Percentiles rank a stretch among this genome's conserved stretches.
These are phyloP conservation scores for Termitomyces sp. DNA, from an alignment of 768 basidiomycete genomes.

Conservation along the genomic window DNA sequence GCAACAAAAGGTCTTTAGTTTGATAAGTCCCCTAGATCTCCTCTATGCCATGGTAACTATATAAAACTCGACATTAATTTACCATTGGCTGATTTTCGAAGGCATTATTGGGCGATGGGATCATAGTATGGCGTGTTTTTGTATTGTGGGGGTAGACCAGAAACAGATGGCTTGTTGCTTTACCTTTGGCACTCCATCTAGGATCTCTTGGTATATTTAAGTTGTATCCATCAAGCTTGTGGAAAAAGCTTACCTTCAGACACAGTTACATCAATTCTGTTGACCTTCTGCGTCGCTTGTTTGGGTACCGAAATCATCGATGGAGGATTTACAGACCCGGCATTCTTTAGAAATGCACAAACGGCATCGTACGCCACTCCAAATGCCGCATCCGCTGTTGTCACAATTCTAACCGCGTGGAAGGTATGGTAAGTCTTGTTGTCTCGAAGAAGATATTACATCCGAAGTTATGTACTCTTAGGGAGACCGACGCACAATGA, in stretches of 20 bases:
- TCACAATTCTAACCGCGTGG: slow-evolving; percentile 1
- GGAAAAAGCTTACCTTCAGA: neutral
- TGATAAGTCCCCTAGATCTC: neutral
- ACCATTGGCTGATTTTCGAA: neutral
- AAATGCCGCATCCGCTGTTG: slow-evolving; percentile 2
- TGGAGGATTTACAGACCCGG: slow-evolving; percentile 5
- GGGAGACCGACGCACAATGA: neutral
- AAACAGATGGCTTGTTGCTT: neutral
- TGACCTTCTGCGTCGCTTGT: slow-evolving; percentile 4
- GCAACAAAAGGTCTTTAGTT: neutral
- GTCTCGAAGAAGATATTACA: neutral
- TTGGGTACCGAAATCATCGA: slow-evolving; percentile 5
- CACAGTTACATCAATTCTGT: slow-evolving; percentile 1
- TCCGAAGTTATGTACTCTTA: neutral
- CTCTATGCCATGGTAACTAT: slow-evolving; percentile 3
- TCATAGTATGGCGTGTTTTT: slow-evolving; percentile 6
- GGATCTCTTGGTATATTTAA: neutral
- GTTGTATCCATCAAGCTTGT: too few relatives aligned
- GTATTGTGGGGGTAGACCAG: neutral
- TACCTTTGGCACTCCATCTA: neutral
- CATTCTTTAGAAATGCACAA: slow-evolving; percentile 7
- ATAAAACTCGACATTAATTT: too few relatives aligned
- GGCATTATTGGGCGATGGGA: slow-evolving; percentile 2
- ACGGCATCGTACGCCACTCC: slow-evolving; percentile 2
- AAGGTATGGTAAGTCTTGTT: slow-evolving; percentile 1